These are phyloP conservation scores for Cladobotryum protrusum DNA, from an alignment of 2,329 filamentous ascomycete genomes.

Conservation along the genomic window DNA sequence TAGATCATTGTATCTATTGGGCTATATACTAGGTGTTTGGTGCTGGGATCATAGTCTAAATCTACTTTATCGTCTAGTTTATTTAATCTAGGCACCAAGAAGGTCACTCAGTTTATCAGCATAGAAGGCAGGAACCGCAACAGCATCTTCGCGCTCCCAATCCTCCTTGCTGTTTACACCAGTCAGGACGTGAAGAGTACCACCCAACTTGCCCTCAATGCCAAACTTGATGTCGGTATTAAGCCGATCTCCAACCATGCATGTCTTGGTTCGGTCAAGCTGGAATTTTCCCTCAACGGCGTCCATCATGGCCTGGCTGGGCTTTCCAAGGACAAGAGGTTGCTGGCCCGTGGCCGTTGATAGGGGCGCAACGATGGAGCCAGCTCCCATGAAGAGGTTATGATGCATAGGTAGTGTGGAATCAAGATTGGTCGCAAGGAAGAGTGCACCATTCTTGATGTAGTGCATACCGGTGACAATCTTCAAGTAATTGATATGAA, in stretches of 20 bases:
- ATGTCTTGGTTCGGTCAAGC: slow-evolving; percentile 75
- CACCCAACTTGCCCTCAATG: slow-evolving; percentile 81
- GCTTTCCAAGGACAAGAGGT: slow-evolving; percentile 82
- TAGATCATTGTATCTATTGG: no score
- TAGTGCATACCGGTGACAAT: slow-evolving; percentile 80
- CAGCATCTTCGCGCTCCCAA: slow-evolving; percentile 62
- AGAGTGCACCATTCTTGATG: slow-evolving; percentile 71
- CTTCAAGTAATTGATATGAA: slow-evolving; percentile 94
- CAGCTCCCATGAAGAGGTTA: slow-evolving; percentile 85
- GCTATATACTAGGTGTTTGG: background rate
- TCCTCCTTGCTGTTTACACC: slow-evolving; percentile 84
- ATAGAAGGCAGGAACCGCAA: slow-evolving; percentile 73
- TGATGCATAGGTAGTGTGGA: slow-evolving; percentile 79
- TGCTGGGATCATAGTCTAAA: background rate
- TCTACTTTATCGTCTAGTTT: slow-evolving; percentile 8
- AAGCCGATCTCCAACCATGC: slow-evolving; percentile 92
- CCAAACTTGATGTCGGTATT: slow-evolving; percentile 97
- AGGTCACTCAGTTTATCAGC: slow-evolving; percentile 81
- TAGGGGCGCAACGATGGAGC: slow-evolving; percentile 72
- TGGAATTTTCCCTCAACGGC: slow-evolving; percentile 94
- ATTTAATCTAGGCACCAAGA: slow-evolving; percentile 20
- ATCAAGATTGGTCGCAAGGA: slow-evolving; percentile 90
- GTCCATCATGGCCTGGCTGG: slow-evolving; percentile 99
- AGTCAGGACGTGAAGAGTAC: slow-evolving; percentile 84
- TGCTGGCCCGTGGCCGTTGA: slow-evolving; percentile 62